Base-by-base conservation (phyloP, 108 stramenopile species). In the Stephanodiscus triporus region DNA sequence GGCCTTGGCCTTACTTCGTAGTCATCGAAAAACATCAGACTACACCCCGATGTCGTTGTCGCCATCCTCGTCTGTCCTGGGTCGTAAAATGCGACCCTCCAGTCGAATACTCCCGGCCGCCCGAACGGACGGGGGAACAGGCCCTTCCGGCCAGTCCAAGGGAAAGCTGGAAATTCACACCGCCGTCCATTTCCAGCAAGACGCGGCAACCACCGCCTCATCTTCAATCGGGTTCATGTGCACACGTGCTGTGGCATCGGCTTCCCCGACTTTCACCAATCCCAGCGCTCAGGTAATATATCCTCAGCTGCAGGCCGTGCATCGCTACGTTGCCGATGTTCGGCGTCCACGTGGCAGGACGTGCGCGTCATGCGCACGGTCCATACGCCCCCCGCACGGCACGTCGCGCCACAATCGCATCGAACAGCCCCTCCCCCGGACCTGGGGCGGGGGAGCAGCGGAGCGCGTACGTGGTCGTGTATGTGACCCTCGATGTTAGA, bases 171-270 rank as follows among this genome's bases (percentile, higher is more conserved):
- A 75, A 81, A 10, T 20, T 38, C 20, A n/a, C 37, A 23, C 62
- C 43, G n/a, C n/a, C n/a, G n/a, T 40, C 50, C 50, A 19, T 40
- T n/a, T 58, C 42, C 30, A 24, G 42, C 34, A 60, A 9, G 90
- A 89, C 0, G 92, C 92, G 2, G 85, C 69, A 27, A 97, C 93
- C 3, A 97, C 96, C 11, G 96, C 96, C 80, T 97, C 96, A 66
- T 95, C 81, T 77, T 97, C 96, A n/a, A 97, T 76, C 8, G 96
- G 96, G 80, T 95, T 95, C 70, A 97, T 51, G 43, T 84, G n/a
- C 85, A 66, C 96, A 97, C 0, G 96, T 97, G 36, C 88, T 89
- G 68, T 93, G 95, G 54, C 87, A 89, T 7, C 79, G 17, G 83
- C 67, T 4, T 95, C 97, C 9, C 92, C 95, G 30, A 86, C 70